phyloP scores from a whole-genome alignment of 352 stramenopile genomes.

The Phytophthora agathidicida region DNA sequence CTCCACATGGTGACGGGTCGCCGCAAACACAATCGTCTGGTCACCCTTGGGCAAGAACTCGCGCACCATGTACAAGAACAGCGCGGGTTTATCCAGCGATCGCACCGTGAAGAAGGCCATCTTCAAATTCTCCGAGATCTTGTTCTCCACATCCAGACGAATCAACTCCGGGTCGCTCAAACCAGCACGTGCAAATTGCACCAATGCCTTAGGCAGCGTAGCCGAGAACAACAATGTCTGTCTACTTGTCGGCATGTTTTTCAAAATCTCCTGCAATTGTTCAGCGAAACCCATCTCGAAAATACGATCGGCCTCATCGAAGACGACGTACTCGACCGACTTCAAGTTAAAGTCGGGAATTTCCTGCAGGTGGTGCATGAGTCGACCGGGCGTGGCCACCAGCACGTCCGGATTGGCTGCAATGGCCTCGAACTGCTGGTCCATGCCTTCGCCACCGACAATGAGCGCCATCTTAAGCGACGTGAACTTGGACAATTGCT shows the following conservation, averaged over 20 bases:
- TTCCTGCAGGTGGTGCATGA: slow-evolving; percentile 95
- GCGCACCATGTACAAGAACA: slow-evolving; percentile 96
- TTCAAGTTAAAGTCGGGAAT: slow-evolving; percentile 95
- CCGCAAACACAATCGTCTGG: slow-evolving; percentile 98
- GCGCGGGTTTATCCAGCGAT: slow-evolving; percentile 94
- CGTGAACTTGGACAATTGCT: slow-evolving; percentile 93
- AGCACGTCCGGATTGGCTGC: slow-evolving; percentile 94
- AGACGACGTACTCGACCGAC: slow-evolving; percentile 93
- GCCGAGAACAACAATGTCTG: slow-evolving; percentile 96
- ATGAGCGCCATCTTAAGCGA: slow-evolving; percentile 92
- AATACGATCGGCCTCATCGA: slow-evolving; percentile 99
- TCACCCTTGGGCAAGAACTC: slow-evolving; percentile 93
- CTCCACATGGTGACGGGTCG: slow-evolving; percentile 98
- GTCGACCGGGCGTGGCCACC: slow-evolving; percentile 93
- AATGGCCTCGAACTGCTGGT: slow-evolving; percentile 97
- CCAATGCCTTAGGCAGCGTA: slow-evolving; percentile 97
- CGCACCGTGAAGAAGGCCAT: slow-evolving; percentile 97
- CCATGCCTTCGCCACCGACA: slow-evolving; percentile 98
- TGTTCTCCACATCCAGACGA: slow-evolving; percentile 97
- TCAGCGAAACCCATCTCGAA: slow-evolving; percentile 99
- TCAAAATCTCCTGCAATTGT: slow-evolving; percentile 95
- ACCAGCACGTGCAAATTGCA: slow-evolving; percentile 99
- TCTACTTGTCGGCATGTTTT: slow-evolving; percentile 86
- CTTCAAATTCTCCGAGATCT: slow-evolving; percentile 98
- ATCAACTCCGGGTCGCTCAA: slow-evolving; percentile 97